Base-by-base conservation (phyloP, 768 basidiomycete genomes). In the Lactarius deliciosus region DNA sequence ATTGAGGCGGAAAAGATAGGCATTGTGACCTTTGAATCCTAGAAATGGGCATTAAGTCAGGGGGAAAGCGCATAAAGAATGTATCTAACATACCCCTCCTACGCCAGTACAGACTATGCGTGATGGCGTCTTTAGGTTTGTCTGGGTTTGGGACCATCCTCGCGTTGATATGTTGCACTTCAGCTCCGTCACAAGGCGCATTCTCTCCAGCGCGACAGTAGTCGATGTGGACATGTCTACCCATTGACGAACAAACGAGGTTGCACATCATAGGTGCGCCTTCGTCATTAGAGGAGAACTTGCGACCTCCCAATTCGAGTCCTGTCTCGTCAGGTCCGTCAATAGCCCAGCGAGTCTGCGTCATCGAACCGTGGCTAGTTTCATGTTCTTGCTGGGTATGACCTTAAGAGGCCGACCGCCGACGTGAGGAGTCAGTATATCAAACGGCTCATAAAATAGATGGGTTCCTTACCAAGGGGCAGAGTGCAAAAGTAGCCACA, bases 181-280 rank as follows among this genome's bases (percentile, higher is more conserved):
- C 84, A 1, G 77, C 69, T 0, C 77, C 80, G 0, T 71, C 73
- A 70, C 86, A 88, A 3, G 69, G 61, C 0, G 70, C 72, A 9
- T 65, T 73, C n/a, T 75, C 70, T 45, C 76, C 72, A 1, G 81
- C 74, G 0, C 84, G 80, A 68, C 86, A 88, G 61, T 81, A 83
- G 66, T 83, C 85, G 32, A 88, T 74, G 70, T 88, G 86, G 0
- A 76, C 75, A 61, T 88, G 86, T n/a, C 87, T 74, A 0, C 87
- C 86, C 76, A 86, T 77, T 11, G 82, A 75, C 1, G 80, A 77
- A 67, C 85, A 88, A 30, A 85, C 72, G 7, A 86, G 76, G 57
- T 79, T 86, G 71, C 87, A 87, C 78, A 87, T 79, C 83, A 87
- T 85, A 0, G 86, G 86, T 0, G 85, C 84, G 5, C 86, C 85